Evolutionary conservation across 768 basidiomycete genomes (phyloP), one percentile per base, ranked within the genome.

Genomic region (Pleurotus tuber-regium): DNA sequence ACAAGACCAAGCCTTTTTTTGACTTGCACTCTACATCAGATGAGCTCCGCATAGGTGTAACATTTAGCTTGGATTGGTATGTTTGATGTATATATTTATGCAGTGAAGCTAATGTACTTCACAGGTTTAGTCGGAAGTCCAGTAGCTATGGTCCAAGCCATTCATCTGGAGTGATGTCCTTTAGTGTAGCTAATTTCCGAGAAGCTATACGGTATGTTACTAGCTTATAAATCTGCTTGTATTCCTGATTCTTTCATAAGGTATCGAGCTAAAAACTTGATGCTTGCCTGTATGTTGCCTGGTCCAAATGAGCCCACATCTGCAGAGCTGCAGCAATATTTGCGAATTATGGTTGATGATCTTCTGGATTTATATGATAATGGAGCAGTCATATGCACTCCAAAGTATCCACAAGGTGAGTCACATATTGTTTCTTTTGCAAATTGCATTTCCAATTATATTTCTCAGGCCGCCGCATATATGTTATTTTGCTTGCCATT

Each of bases 341-440:
- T 67, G 1, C 55, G 50, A 31, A 42, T 64, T 6, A 44, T 64
- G 21, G 63, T 67, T 2, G 62, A 69, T 55, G 67, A 68, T 40
- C 58, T 69, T 1, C 8, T 65, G 9, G 41, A 36, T 21, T 48
- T 69, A 0, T 68, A 61, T 47, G 51, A 66, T 5, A 25, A 62
- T 4, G 66, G 68, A 9, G 61, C 57, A 4, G 19, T 50, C 14
- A 21, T 58, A 16, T 14, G 43, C 5, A 56, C 58, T 0, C 36
- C 58, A 9, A 49, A 52, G 24, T 47, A 51, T 51, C 63, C 64
- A 5, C 29, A 60, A 50, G 66, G 65, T 61, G 43, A 21, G 48
- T 43, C n/a, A 3, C 14, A 38, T 25, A 9, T 25, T 30, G 7
- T n/a, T n/a, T n/a, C n/a, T n/a, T n/a, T n/a, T n/a, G n/a, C n/a